Percentiles rank a stretch among this genome's conserved stretches.
Conservation (phyloP, 306 rosid species). For the Astragalus glycyphyllos region DNA sequence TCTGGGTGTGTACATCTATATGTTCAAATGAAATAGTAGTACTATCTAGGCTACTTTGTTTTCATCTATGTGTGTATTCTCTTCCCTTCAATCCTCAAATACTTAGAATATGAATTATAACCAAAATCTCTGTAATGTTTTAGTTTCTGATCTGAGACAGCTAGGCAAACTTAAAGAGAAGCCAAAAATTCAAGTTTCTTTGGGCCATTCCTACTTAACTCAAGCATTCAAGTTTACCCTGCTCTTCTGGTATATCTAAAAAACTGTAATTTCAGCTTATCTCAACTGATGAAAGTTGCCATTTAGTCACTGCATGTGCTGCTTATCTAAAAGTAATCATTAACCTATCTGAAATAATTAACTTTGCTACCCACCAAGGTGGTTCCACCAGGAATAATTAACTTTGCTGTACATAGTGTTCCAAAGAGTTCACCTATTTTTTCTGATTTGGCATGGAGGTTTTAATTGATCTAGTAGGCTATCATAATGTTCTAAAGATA, state of each 20-base stretch:
- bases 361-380: constrained; percentile 38
- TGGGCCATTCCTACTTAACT: background rate
- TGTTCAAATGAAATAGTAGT: constrained; percentile 7
- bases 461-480: background rate
- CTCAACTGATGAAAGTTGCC: constrained; percentile 18
- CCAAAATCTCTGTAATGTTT: background rate
- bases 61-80: background rate
- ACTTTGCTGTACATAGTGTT: constrained; percentile 2
- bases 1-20: background rate
- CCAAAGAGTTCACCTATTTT: background rate
- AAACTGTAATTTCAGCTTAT: constrained; percentile 1
- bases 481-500: background rate
- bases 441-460: constrained; percentile 6
- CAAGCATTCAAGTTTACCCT: background rate
- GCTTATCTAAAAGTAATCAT: constrained; percentile 25
- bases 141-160: background rate
- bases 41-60: background rate
- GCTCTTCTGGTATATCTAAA: background rate
- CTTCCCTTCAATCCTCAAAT: background rate
- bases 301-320: constrained; percentile 37
- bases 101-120: background rate
- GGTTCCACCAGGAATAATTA: constrained; percentile 39
- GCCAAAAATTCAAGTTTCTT: background rate
- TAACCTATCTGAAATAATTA: constrained; percentile 25
- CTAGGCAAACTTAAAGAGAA: background rate